phyloP scores from a whole-genome alignment of 805 yeast species.

The Pachysolen tannophilus region DNA sequence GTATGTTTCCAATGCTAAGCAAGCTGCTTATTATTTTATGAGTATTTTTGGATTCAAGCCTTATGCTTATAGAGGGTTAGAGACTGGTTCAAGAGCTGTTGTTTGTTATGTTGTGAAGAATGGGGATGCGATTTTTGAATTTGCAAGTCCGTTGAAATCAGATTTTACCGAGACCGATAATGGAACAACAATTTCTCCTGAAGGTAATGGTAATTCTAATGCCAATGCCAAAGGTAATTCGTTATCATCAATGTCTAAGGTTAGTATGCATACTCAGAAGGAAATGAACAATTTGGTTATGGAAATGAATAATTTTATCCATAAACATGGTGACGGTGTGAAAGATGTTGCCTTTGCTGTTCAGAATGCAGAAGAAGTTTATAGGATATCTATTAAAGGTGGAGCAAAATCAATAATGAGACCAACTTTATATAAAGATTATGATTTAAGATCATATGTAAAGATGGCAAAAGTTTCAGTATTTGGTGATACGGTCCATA shows the following conservation, averaged over 20 bases:
- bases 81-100: conserved; percentile 50
- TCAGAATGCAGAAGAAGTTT: conserved; percentile 36
- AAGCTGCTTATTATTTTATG: conserved; percentile 47
- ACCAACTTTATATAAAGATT: conserved; percentile 15
- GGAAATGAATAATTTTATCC: conserved; percentile 39
- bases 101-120: conserved; percentile 56
- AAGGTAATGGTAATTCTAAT: neutral
- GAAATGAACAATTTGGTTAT: no score
- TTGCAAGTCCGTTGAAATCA: conserved; percentile 29
- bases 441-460: conserved; percentile 22
- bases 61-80: conserved; percentile 60
- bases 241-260: no score
- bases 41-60: conserved; percentile 54
- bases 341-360: conserved; percentile 69
- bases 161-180: conserved; percentile 1
- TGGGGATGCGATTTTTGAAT: conserved; percentile 43
- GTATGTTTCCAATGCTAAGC: conserved; percentile 68
- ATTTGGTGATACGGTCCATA: conserved; percentile 62
- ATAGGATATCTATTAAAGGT: conserved; percentile 33
- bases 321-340: conserved; percentile 72
- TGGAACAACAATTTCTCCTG: conserved; percentile 8
- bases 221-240: no score
- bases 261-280: no score
- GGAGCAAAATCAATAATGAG: conserved; percentile 41
- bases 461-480: conserved; percentile 43